These are phyloP conservation scores for Urochloa ruziziensis DNA, from an alignment of 176 grass and related monocot species.

Conservation along the genomic window DNA sequence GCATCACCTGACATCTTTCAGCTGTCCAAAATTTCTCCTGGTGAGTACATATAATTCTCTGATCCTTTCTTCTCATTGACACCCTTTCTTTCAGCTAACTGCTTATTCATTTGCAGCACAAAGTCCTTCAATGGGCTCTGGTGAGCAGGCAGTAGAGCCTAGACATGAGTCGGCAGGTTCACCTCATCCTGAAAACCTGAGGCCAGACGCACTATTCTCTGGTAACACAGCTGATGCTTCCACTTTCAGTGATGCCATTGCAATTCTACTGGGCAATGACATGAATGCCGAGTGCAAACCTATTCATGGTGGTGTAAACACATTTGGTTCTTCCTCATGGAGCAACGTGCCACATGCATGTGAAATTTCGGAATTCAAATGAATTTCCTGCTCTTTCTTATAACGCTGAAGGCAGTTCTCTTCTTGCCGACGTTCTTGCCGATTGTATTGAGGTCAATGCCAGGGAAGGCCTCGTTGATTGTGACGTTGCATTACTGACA, in stretches of 20 bases:
- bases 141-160: conserved; percentile 23
- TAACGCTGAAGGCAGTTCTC: conserved; percentile 14
- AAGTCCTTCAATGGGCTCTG: conserved; percentile 39
- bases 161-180: conserved; percentile 42
- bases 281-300: conserved; percentile 45
- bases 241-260: conserved; percentile 57
- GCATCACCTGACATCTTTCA: conserved; percentile 36
- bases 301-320: conserved; percentile 20
- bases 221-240: conserved; percentile 48
- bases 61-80: neutral
- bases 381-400: conserved; percentile 26
- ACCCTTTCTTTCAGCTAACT: neutral
- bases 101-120: conserved; percentile 30
- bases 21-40: conserved; percentile 39
- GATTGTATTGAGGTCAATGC: conserved; percentile 32
- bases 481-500: conserved; percentile 18
- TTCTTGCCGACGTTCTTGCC: conserved; percentile 18
- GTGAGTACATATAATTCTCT: neutral
- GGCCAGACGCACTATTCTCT: conserved; percentile 72
- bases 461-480: conserved; percentile 27
- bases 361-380: conserved; percentile 60
- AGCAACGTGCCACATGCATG: conserved; percentile 60
- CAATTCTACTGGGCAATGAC: conserved; percentile 56
- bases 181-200: conserved; percentile 48
- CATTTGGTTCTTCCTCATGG: conserved; percentile 48